Evolutionary conservation across 2,329 filamentous ascomycete genomes (phyloP), one percentile per base, ranked within the genome.

Genomic region (Periconia sp.): DNA sequence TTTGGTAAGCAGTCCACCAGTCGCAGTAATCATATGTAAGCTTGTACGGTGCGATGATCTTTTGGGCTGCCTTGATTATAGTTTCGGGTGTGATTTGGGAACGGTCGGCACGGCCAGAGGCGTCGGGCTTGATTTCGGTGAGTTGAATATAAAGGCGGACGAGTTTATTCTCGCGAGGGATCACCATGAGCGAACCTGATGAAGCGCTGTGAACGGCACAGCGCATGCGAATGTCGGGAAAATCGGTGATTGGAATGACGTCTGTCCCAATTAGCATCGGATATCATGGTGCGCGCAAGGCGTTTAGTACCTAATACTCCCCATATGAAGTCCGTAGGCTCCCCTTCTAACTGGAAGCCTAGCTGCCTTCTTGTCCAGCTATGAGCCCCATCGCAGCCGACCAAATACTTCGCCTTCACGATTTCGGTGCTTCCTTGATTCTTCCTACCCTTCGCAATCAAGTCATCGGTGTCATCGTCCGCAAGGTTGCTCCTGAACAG

Each of bases 1-100:
- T 86, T 33, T 87, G 79, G 53, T 86, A 87, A 0, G 81, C 83
- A 0, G 80, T 83, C 80, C 82, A 87, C 82, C 84, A 88, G 53
- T 85, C 80, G 43, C 82, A 82, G 46, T 86, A 79, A 24, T 79
- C 69, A 52, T 87, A 87, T 0, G 78, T 76, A 2, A 91, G 68
- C 22, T 75, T 84, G 61, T 89, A 91, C 0, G 87, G 88, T 0
- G 72, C 69, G 17, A 91, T 71, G 35, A 87, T 89, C 42, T 74
- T 78, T 58, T 84, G 80, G 0, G 86, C 87, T 0, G 80, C 76
- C 32, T 77, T 71, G 33, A 89, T 75, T 41, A 91, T 85, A 2
- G 78, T 67, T 1, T 86, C 78, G 0, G 83, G 82, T 0, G 77
- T 87, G 56, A 89, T 84, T 51, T 81, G 79, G 13, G 78, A 81